Conservation (phyloP, 306 rosid genomes). For the Comarum palustre region DNA sequence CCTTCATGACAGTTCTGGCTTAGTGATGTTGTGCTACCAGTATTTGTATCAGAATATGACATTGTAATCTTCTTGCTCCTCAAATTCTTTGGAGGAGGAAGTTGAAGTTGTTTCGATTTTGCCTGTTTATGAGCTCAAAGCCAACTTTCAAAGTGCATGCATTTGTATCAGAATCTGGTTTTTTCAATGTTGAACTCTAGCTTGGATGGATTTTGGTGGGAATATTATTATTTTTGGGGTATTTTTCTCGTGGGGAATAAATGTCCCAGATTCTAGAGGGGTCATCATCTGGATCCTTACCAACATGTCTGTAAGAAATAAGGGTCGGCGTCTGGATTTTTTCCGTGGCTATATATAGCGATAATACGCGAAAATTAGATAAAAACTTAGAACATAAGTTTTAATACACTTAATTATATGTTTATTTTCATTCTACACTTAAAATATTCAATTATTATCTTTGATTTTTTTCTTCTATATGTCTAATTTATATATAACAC, state of each 20-base stretch:
- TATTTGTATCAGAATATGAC: background rate
- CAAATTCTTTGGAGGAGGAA: no score
- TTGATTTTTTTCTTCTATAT: no score
- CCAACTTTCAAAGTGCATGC: background rate
- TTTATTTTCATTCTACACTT: no score
- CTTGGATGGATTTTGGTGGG: background rate
- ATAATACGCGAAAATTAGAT: no score
- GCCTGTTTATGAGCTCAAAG: background rate
- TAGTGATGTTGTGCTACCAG: background rate
- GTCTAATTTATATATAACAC: no score
- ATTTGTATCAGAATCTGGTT: background rate
- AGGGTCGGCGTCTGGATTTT: background rate
- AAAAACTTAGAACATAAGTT: no score
- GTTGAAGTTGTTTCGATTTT: background rate
- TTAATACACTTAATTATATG: no score
- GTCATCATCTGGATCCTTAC: background rate
- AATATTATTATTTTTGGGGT: background rate
- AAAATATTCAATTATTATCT: no score
- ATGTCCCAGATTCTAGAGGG: background rate
- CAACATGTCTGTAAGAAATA: background rate
- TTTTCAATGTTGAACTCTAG: background rate
- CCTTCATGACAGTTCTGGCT: slow-evolving; percentile 17
- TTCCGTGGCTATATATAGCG: no score
- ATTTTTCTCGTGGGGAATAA: background rate
- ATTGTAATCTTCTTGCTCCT: background rate